These are phyloP conservation scores for Scheffersomyces titani DNA, from an alignment of 1,139 yeast genomes.

Conservation along the genomic window DNA sequence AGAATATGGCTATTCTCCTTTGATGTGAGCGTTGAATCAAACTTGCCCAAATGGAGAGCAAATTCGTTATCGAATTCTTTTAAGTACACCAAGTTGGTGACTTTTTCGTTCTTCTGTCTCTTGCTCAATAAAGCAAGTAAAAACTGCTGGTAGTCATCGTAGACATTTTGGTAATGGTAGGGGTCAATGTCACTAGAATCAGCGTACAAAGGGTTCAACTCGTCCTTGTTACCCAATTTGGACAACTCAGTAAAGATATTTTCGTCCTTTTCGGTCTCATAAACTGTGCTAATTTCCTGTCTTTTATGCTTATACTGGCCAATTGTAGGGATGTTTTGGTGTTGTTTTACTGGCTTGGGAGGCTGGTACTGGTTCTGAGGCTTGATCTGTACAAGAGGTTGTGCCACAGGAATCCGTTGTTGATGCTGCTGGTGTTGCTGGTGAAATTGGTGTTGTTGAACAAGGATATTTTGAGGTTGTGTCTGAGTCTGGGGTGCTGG, in stretches of 20 bases:
- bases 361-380: slow-evolving; percentile 11
- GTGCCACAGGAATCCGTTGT: slow-evolving; percentile 4
- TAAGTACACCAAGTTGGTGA: slow-evolving; percentile 34
- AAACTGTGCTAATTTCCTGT: not conserved
- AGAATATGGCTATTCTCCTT: slow-evolving; percentile 18
- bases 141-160: slow-evolving; percentile 37
- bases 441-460: slow-evolving; percentile 4
- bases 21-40: slow-evolving; percentile 13
- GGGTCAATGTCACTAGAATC: slow-evolving; percentile 26
- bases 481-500: slow-evolving; percentile 10
- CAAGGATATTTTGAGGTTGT: slow-evolving; percentile 4
- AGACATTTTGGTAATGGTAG: slow-evolving; percentile 34
- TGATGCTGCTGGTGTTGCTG: slow-evolving; percentile 11
- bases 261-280: slow-evolving; percentile 7
- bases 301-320: not conserved
- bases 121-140: slow-evolving; percentile 27
- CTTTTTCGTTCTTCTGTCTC: slow-evolving; percentile 21
- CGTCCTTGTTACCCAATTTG: slow-evolving; percentile 15
- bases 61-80: slow-evolving; percentile 38
- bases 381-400: slow-evolving; percentile 2
- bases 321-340: not conserved
- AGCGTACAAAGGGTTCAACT: slow-evolving; percentile 4
- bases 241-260: slow-evolving; percentile 13
- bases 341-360: slow-evolving; percentile 1
- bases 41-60: slow-evolving; percentile 26